These are phyloP conservation scores for Berkeleyomyces basicola DNA, from an alignment of 2,329 filamentous ascomycete genomes.

Conservation along the genomic window DNA sequence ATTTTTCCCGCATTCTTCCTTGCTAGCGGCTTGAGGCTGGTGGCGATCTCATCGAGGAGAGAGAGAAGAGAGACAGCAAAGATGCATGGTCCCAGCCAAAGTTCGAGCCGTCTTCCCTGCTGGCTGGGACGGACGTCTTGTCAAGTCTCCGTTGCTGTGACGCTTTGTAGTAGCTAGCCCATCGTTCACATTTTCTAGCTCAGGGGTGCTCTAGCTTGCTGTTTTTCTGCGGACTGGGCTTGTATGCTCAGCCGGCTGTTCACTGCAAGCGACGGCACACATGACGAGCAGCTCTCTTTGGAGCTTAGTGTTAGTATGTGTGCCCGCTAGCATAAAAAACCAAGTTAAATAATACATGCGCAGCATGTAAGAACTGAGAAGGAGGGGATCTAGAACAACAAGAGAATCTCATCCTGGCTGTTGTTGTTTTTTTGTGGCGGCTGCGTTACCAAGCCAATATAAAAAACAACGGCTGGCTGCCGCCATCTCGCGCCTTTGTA, in stretches of 20 bases:
- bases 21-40: not conserved
- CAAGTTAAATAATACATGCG: not conserved
- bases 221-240: not conserved
- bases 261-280: too few species aligned
- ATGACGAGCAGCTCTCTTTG: not conserved
- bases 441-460: not conserved
- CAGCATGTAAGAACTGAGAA: not conserved
- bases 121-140: not conserved
- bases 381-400: not conserved
- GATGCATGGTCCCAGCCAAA: not conserved
- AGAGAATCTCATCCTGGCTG: not conserved
- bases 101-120: not conserved
- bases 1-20: too few species aligned
- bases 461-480: not conserved
- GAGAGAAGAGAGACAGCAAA: not conserved
- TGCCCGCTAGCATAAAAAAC: not conserved
- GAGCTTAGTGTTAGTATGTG: not conserved
- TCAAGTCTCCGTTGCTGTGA: not conserved
- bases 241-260: too few species aligned
- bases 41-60: not conserved
- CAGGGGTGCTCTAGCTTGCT: not conserved
- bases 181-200: not conserved
- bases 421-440: not conserved
- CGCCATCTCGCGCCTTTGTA: not conserved
- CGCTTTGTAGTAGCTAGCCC: not conserved